Base-by-base conservation (phyloP, 176 grass and related monocot genomes). In the Zoysia pacifica region DNA sequence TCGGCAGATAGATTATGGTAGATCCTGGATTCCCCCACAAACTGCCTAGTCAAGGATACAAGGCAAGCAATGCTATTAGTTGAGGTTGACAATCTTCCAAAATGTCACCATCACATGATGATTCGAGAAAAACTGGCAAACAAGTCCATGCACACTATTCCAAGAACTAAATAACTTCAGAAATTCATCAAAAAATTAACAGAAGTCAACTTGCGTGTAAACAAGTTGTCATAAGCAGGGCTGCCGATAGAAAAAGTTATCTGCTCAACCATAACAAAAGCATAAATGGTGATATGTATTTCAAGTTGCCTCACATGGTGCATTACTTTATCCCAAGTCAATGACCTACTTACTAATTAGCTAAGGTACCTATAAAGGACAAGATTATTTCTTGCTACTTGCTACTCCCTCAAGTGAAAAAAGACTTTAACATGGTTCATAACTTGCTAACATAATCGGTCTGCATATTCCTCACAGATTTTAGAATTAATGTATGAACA, bases 11-110 rank as follows among this genome's bases (percentile, higher is more conserved):
- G 55, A 55, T 5, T 72, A 78, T 40, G 67, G 47, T 18, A 37
- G 56, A 28, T 65, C 62, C 41, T 41, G 61, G 9, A 45, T 36
- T 83, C 53, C 15, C 46, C 37, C 44, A 49, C 56, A 78, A 63
- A 37, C 18, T 78, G 5, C 7, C 74, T 63, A 70, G 44, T 13
- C 56, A 78, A 78, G 44, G 45, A 78, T 13, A 45, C n/a, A 6
- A 13, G 55, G 13, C 72, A 78, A 71, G 56, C 67, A 85, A 78
- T 11, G 39, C n/a, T 48, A 64, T 85, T 55, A 72, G 71, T 79
- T 55, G 46, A 79, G 14, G 67, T 72, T 79, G 75, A 79, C 67
- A 61, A 52, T 81, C 38, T 78, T 73, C 36, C 44, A 38, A 74
- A 45, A 63, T 41, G n/a, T 20, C 37, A 83, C 28, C 18, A 20